Evolutionary conservation across 2,329 filamentous ascomycete genomes (phyloP).

Genomic region (Shiraia bambusicola): DNA sequence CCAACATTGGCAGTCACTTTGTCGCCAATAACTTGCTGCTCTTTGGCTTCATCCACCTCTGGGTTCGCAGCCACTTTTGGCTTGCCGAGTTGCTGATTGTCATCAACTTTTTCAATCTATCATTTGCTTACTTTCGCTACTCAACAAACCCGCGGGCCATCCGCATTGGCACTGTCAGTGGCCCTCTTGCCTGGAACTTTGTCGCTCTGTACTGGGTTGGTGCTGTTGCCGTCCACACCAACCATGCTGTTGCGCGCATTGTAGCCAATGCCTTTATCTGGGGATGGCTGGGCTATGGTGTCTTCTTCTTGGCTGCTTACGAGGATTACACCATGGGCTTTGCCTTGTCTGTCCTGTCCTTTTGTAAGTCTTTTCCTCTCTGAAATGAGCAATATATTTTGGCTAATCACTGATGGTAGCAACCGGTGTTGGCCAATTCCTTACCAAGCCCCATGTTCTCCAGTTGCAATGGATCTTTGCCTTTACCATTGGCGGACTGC

Average conservation of each 20-base stretch:
- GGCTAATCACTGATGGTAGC: conserved; percentile 41
- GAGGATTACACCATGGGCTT: conserved; percentile 80
- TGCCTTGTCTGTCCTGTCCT: conserved; percentile 69
- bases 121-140: conserved; percentile 78
- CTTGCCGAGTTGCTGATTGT: conserved; percentile 74
- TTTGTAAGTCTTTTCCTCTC: conserved; percentile 55
- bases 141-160: conserved; percentile 70
- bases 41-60: conserved; percentile 80
- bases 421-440: conserved; percentile 76
- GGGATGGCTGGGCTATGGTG: conserved; percentile 74
- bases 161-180: conserved; percentile 73
- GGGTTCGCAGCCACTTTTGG: conserved; percentile 73
- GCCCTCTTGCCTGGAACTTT: conserved; percentile 82
- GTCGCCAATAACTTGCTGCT: conserved; percentile 82
- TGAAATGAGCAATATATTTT: too few species aligned
- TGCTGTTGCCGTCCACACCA: conserved; percentile 72
- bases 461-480: conserved; percentile 93
- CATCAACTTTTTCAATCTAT: conserved; percentile 80
- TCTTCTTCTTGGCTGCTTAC: conserved; percentile 72
- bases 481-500: conserved; percentile 74
- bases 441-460: conserved; percentile 68
- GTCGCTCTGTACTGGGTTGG: conserved; percentile 88
- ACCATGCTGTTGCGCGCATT: conserved; percentile 69
- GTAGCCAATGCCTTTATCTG: conserved; percentile 88
- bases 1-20: conserved; percentile 79